Base-by-base conservation (phyloP, 805 yeast species). In the Wickerhamiella occidentalis region DNA sequence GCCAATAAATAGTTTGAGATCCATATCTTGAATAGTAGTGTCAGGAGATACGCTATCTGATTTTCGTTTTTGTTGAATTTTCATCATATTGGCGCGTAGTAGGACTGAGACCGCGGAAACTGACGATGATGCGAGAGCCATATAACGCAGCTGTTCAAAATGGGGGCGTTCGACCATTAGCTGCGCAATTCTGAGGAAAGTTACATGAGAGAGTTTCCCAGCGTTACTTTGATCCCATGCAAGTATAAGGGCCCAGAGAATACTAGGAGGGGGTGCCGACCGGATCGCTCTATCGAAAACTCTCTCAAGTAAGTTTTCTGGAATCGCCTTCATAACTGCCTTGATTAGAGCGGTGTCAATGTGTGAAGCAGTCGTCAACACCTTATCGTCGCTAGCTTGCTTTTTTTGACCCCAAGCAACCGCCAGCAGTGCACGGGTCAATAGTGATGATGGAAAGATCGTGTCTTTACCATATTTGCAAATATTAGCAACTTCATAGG, bases 91-190 rank as follows among this genome's bases (percentile, higher is more conserved):
- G 19, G 45, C 40, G 7, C 49, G 35, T 29, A 61, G 48, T 7
- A 58, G 48, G 13, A 48, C 43, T 6, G 47, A 28, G 1, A 61
- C 36, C 2, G 61, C 63, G 8, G 35, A n/a, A 2, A 44, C 44
- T 0, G 55, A 30, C 3, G 57, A 54, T 15, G 50, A 47, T 2
- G 57, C 54, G 25, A 63, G 51, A 1, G 64, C 52, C 64, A 63
- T 58, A 47, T 56, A 63, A 15, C 64, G 48, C 44, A 62, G 47
- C 47, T 61, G 66, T 47, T 63, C 67, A 11, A 59, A 36, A n/a
- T 55, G 56, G 1, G 67, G 65, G 25, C 67, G 54, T 5, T 47
- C 25, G 2, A 52, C 50, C 15, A 61, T 41, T 6, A 45, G 43
- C 6, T 30, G 26, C 1, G 56, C 54, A 1, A 57, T 21, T 12